Evolutionary conservation across 2,329 filamentous ascomycete genomes (phyloP), one percentile per base, ranked within the genome.

Genomic region (Neofusicoccum umdonicola): DNA sequence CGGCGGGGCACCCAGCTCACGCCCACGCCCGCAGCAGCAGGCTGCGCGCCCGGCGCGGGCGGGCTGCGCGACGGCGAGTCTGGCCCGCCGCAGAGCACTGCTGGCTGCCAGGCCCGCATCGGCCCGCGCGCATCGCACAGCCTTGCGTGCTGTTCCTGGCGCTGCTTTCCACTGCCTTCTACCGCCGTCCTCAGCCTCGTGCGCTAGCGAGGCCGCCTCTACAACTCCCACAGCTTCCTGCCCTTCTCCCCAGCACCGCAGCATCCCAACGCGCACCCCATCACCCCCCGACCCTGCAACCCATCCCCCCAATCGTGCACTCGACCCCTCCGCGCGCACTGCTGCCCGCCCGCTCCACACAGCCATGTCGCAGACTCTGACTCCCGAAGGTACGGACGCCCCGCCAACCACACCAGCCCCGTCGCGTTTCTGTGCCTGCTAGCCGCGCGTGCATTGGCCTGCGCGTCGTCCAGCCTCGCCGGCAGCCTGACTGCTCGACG

Each of bases 341-440:
- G 45, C 45, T 22, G 4, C 48, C 35, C 50, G n/a, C 42, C 57
- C 35, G 3, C 31, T 19, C 56, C 42, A 12, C 57, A 34, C 65
- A 63, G 56, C 52, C 54, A 69, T 69, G 68, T 66, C 65, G 27
- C 54, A 67, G 45, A 56, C 64, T 63, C 64, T 77, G 58, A 74
- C 72, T 64, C 77, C 77, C 66, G 77, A 79, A 78, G 77, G 77
- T 79, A 74, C 69, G 69, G 58, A 69, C 71, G 71, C 74, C 72
- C 72, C 68, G 57, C 66, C 68, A 64, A 50, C 47, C 51, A 19
- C 50, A 35, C 65, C 42, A n/a, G 27, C 42, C 56, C 15, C 61
- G 19, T 57, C 51, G 51, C 62, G 22, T n/a, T 42, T 41, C 52
- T 13, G 50, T 22, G 27, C 56, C 51, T 34, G 42, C 34, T 31